Conservation (phyloP, 306 rosid genomes). For the Malus domestica region ASM211411v1 NC_041798.1:2046501-2047000, state of each 20-base stretch:
- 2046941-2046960: too few relatives aligned
- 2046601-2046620: not conserved
- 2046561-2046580: not conserved
- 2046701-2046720: not conserved
- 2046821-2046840: too few relatives aligned
- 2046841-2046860: accelerated
- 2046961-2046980: not conserved
- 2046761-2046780: not conserved
- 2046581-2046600: not conserved
- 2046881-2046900: not conserved
- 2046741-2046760: not conserved
- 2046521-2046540: too few relatives aligned
- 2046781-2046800: not conserved
- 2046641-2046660: not conserved
- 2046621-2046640: not conserved
- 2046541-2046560: not conserved
- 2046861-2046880: not conserved
- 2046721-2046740: not conserved
- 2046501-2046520: not conserved
- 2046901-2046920: not conserved
- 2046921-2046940: not conserved
- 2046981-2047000: not conserved
- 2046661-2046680: slow-evolving; percentile 3
- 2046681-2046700: not conserved
- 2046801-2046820: too few relatives aligned